These are phyloP conservation scores for Podospora tetraspora DNA, from an alignment of 495 filamentous ascomycete species.

Conservation along the genomic window DNA sequence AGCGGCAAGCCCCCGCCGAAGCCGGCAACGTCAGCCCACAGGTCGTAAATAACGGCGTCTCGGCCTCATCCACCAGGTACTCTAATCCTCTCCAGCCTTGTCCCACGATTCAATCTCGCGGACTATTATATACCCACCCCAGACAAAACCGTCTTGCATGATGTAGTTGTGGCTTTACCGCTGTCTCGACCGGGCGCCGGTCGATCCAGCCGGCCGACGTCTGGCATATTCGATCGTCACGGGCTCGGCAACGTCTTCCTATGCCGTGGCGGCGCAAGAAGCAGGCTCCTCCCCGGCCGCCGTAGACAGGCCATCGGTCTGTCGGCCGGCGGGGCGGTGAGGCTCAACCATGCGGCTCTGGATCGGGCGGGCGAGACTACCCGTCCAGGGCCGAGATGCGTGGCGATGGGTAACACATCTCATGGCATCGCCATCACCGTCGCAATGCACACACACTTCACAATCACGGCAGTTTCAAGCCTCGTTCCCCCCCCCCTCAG, in stretches of 20 bases:
- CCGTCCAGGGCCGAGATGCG: neutral
- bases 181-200: neutral
- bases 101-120: neutral
- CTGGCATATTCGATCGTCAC: neutral
- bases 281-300: neutral
- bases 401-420: neutral
- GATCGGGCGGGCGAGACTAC: neutral
- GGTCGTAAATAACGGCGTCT: neutral
- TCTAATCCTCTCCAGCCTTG: neutral
- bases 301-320: neutral
- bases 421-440: neutral
- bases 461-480: neutral
- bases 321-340: neutral
- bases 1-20: neutral
- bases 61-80: neutral
- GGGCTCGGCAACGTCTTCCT: neutral
- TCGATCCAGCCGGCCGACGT: neutral
- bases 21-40: neutral
- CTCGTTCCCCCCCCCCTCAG: neutral
- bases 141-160: neutral
- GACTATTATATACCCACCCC: neutral
- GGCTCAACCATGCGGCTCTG: neutral
- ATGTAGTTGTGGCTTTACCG: neutral
- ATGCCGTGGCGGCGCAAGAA: neutral
- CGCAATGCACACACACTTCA: no score